Percentiles rank a stretch among this genome's conserved stretches.
Conservation (phyloP, 2,329 filamentous ascomycete species). For the Dichotomopilus funicola region DNA sequence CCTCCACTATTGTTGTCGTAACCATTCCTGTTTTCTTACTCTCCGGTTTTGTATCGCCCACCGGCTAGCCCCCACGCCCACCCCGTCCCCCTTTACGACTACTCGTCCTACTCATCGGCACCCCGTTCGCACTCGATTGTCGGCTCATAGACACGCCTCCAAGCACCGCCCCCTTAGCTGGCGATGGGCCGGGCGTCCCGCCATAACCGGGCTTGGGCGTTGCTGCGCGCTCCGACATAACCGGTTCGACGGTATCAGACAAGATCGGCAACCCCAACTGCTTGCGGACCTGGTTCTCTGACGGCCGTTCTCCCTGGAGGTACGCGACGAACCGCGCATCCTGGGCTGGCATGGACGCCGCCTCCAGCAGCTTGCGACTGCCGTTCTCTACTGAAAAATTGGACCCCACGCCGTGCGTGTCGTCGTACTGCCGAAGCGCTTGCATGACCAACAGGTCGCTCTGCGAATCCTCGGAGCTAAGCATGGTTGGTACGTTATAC, state of each 20-base stretch:
- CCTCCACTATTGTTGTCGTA: neutral
- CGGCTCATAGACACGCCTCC: conserved; percentile 53
- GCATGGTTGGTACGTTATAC: conserved; percentile 47
- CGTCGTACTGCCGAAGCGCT: conserved; percentile 50
- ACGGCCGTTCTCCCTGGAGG: conserved; percentile 38
- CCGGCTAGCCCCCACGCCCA: conserved; percentile 17
- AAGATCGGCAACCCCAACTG: conserved; percentile 41
- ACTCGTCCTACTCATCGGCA: conserved; percentile 35
- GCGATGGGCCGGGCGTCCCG: conserved; percentile 27
- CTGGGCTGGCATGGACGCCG: conserved; percentile 43
- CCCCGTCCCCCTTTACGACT: conserved; percentile 38
- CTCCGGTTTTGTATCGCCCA: neutral
- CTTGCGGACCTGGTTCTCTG: conserved; percentile 45
- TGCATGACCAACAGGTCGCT: conserved; percentile 54
- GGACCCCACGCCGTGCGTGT: conserved; percentile 45
- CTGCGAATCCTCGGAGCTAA: conserved; percentile 46
- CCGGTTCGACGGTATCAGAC: conserved; percentile 20
- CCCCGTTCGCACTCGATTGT: conserved; percentile 38
- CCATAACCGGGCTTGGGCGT: conserved; percentile 22
- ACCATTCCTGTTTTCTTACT: neutral
- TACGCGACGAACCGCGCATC: conserved; percentile 45
- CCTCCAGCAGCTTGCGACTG: conserved; percentile 49
- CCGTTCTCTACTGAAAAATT: conserved; percentile 50
- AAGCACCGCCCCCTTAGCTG: conserved; percentile 26
- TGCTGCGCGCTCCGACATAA: conserved; percentile 14